Percentiles rank a stretch among this genome's conserved stretches.
These are phyloP conservation scores for Colletotrichum sp. DNA, from an alignment of 2,329 filamentous ascomycete species.

Conservation along the genomic window DNA sequence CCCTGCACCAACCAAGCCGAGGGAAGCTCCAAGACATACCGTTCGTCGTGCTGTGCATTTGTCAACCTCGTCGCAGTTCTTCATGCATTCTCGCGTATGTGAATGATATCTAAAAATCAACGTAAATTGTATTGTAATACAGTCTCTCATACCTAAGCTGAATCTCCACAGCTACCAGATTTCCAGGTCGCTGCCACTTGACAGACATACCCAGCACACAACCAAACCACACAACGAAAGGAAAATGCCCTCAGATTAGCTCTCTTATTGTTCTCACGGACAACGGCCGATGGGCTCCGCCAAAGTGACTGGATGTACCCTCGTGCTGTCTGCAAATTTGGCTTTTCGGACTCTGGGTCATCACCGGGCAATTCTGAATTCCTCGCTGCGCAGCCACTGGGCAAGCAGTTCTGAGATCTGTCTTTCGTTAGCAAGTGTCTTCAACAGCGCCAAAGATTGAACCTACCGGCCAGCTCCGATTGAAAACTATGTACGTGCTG, in stretches of 20 bases:
- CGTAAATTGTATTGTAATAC: neutral
- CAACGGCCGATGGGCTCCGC: slow-evolving; percentile 29
- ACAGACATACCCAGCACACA: neutral
- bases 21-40: neutral
- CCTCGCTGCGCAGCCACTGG: slow-evolving; percentile 16
- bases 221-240: neutral
- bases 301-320: slow-evolving; percentile 16
- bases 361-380: slow-evolving; percentile 34
- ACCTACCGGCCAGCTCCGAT: slow-evolving; percentile 36
- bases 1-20: neutral
- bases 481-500: slow-evolving; percentile 41
- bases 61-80: neutral
- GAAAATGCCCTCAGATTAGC: slow-evolving; percentile 43
- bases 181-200: neutral
- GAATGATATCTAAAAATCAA: neutral
- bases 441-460: neutral
- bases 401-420: slow-evolving; percentile 9
- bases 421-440: neutral
- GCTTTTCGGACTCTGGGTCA: slow-evolving; percentile 41
- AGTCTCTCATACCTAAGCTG: neutral
- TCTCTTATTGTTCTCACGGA: slow-evolving; percentile 45
- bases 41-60: neutral
- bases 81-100: neutral
- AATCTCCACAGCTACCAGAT: neutral
- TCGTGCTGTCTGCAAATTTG: slow-evolving; percentile 45